Evolutionary conservation across 306 rosid genomes (phyloP), one percentile per base, ranked within the genome.

Genomic region (Lotus japonicus): DNA sequence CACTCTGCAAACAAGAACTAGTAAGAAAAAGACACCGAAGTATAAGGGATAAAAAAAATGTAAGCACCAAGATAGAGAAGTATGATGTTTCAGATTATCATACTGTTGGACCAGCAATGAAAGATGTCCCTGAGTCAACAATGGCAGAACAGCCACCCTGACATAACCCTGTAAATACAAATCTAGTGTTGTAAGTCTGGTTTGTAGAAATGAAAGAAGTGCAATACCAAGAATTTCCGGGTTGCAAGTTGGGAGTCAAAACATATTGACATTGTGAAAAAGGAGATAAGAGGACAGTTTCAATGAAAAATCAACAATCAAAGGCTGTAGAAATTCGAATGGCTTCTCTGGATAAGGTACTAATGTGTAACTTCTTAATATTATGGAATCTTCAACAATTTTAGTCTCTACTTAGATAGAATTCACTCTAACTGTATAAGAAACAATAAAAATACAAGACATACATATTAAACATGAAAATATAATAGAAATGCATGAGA

Each of bases 91-190:
- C 70, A 43, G 54, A 45, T 72, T 7, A 31, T 5, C 19, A 45
- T 84, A 84, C 85, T 39, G 78, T 84, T 72, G 86, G 88, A 54
- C 95, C 88, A 59, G 86, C 95, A 75, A 85, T 65, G 71, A 88
- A 66, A 19, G 95, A 85, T 61, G 95, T 85, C 74, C 90, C 88
- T 51, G 90, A 88, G 75, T 88, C 90, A 21, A 90, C 88, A 45
- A 88, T 83, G 19, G 88, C 87, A 2, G 90, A 72, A 78, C 90
- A 88, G 39, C 88, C 85, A 26, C 64, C 26, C 0, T 79, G 75
- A 77, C 88, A 88, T 73, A 85, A 83, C 42, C 85, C 95, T 85
- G 84, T 44, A 42, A 73, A 28, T 45, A 4, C 4, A 43, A 43
- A 43, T 11, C 12, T 12, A 9, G 5, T 12, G 5, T 31, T 31